These are phyloP conservation scores for Populus pruinosa DNA, from an alignment of 345 rosid species.

Conservation along the genomic window DNA sequence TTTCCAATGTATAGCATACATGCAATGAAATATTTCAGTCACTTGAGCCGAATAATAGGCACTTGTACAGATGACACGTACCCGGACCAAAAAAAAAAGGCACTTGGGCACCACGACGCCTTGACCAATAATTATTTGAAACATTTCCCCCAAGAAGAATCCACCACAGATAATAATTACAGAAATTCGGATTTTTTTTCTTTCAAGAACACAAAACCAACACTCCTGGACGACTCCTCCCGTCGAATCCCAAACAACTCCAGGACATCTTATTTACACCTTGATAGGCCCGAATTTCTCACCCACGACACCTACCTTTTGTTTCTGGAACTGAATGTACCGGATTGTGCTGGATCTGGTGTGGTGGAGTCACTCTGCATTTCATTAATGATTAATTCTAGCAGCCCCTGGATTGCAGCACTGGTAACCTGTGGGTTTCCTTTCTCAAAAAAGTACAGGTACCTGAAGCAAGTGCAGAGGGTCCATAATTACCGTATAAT, in stretches of 20 bases:
- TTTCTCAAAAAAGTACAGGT: constrained; percentile 86
- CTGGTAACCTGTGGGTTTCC: constrained; percentile 69
- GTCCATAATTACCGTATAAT: neutral
- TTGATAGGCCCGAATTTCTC: constrained; percentile 73
- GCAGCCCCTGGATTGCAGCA: constrained; percentile 66
- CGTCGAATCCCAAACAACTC: neutral
- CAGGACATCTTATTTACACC: constrained; percentile 32
- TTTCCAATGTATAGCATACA: neutral
- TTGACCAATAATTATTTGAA: neutral
- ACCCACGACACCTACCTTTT: constrained; percentile 80
- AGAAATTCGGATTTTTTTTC: neutral
- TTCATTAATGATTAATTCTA: constrained; percentile 67
- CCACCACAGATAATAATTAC: neutral
- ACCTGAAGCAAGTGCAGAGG: constrained; percentile 37
- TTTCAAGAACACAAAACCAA: neutral
- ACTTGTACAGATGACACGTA: neutral
- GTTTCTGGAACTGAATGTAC: constrained; percentile 83
- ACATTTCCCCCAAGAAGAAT: neutral
- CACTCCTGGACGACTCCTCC: neutral
- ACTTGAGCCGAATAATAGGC: neutral
- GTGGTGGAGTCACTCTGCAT: constrained; percentile 65
- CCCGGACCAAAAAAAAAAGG: neutral
- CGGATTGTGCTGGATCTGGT: constrained; percentile 66
- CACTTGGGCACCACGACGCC: too few relatives aligned
- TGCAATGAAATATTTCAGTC: neutral